A percentile compares a stretch with the other conserved stretches of the same genome.
These are phyloP conservation scores for Vigna mungo DNA, from an alignment of 306 rosid species.

Conservation along the genomic window DNA sequence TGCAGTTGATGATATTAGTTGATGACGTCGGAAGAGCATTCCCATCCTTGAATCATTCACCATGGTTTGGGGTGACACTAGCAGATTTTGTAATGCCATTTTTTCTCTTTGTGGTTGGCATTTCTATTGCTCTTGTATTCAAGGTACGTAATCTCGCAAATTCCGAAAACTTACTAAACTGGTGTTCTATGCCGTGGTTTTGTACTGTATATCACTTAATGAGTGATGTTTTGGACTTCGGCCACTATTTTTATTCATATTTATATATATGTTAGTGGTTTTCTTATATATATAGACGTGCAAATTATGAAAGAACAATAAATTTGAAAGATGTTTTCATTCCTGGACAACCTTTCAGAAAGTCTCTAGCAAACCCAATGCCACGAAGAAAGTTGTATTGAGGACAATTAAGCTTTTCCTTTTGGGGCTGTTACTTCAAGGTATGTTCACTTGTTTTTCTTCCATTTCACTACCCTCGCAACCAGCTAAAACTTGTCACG, in stretches of 20 bases:
- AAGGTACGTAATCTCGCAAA: slow-evolving; percentile 54
- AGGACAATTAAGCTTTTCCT: slow-evolving; percentile 75
- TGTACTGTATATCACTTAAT: background rate
- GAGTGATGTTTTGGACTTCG: slow-evolving; percentile 5
- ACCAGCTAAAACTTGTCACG: slow-evolving; percentile 16
- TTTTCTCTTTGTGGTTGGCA: slow-evolving; percentile 78
- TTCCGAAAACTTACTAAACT: background rate
- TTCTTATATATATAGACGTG: background rate
- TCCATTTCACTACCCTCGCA: slow-evolving; percentile 13
- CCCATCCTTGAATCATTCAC: slow-evolving; percentile 83
- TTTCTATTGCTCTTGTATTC: slow-evolving; percentile 72
- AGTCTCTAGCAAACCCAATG: slow-evolving; percentile 63
- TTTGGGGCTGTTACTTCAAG: slow-evolving; percentile 72
- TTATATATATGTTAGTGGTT: slow-evolving; percentile 13
- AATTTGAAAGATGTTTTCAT: slow-evolving; percentile 28
- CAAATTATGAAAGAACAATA: slow-evolving; percentile 1
- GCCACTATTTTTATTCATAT: background rate
- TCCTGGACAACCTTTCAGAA: slow-evolving; percentile 57
- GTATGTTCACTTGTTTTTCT: slow-evolving; percentile 46
- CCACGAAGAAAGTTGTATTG: slow-evolving; percentile 61
- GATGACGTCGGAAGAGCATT: slow-evolving; percentile 79
- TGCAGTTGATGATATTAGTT: slow-evolving; percentile 80
- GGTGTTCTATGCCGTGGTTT: slow-evolving; percentile 3
- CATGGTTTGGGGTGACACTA: slow-evolving; percentile 82
- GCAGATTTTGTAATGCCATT: slow-evolving; percentile 89